Evolutionary conservation across 1,284 basidiomycete genomes (phyloP).

Genomic region (Gymnopus androsaceus): DNA sequence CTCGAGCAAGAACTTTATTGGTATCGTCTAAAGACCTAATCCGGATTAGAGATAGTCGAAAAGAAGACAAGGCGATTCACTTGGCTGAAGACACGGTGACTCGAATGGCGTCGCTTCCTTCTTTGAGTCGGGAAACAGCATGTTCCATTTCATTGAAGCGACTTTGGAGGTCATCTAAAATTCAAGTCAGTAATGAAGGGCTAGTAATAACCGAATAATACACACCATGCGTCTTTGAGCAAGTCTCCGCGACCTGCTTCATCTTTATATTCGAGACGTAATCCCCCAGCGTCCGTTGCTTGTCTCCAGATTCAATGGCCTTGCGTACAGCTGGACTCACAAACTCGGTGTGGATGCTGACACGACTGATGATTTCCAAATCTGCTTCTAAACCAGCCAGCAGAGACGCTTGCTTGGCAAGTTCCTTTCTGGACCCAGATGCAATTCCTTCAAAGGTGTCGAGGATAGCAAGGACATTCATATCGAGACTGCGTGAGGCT

Average conservation of each 20-base stretch:
- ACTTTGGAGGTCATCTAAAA: constrained; percentile 54
- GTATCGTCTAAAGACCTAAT: constrained; percentile 61
- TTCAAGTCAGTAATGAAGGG: too few species aligned
- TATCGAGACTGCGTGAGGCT: constrained; percentile 67
- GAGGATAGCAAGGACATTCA: constrained; percentile 65
- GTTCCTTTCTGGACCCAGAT: constrained; percentile 53
- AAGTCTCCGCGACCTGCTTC: constrained; percentile 75
- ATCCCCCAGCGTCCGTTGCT: constrained; percentile 70
- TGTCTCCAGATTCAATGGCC: constrained; percentile 66
- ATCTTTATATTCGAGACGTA: constrained; percentile 80
- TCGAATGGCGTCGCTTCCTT: constrained; percentile 63
- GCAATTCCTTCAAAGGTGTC: constrained; percentile 72
- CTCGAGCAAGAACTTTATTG: constrained; percentile 51
- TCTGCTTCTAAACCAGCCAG: constrained; percentile 67
- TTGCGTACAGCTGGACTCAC: constrained; percentile 63
- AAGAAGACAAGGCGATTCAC: constrained; percentile 38
- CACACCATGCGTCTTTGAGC: constrained; percentile 66
- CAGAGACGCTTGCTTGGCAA: constrained; percentile 62
- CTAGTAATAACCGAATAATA: neutral
- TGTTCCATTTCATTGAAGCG: constrained; percentile 58
- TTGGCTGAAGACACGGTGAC: constrained; percentile 45
- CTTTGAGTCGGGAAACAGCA: constrained; percentile 53
- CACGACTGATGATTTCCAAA: constrained; percentile 63
- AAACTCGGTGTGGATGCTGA: constrained; percentile 73
- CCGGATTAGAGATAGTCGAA: constrained; percentile 13